These are phyloP conservation scores for Aristolochia contorta DNA, from an alignment of 164 flowering plant genomes.

Conservation along the genomic window DNA sequence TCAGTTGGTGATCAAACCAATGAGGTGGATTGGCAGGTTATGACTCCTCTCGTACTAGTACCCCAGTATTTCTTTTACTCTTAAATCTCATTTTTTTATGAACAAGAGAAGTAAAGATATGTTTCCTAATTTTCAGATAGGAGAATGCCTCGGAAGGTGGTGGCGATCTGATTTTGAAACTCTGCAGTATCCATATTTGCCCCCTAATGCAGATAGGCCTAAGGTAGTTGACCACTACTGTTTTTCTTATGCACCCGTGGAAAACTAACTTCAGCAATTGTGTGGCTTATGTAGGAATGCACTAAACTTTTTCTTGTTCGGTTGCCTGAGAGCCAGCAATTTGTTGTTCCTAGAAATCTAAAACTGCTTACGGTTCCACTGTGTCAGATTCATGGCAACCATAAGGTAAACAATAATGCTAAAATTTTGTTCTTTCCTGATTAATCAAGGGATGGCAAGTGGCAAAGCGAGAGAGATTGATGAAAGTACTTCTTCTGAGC, in stretches of 20 bases:
- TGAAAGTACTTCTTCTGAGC: neutral
- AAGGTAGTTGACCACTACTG: constrained; percentile 29
- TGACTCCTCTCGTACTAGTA: neutral
- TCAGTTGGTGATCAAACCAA: constrained; percentile 23
- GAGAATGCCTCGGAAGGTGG: constrained; percentile 84
- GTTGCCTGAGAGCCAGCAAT: constrained; percentile 40
- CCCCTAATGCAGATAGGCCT: constrained; percentile 41
- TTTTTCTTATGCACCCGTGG: constrained; percentile 2
- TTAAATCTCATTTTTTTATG: neutral
- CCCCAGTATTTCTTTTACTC: neutral
- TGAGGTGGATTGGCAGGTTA: constrained; percentile 59
- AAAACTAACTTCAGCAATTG: neutral
- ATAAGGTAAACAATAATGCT: constrained; percentile 32
- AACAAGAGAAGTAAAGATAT: no score
- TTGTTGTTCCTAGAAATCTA: constrained; percentile 50
- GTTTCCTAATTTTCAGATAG: constrained; percentile 31
- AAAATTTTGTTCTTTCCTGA: neutral
- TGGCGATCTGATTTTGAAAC: constrained; percentile 76
- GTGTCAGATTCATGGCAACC: constrained; percentile 48
- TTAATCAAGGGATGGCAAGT: neutral
- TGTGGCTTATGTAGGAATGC: constrained; percentile 48
- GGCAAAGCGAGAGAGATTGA: neutral
- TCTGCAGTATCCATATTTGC: constrained; percentile 41
- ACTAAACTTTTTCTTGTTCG: constrained; percentile 62
- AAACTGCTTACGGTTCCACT: constrained; percentile 71